These are phyloP conservation scores for Fusarium longipes DNA, from an alignment of 2,329 filamentous ascomycete species.

Conservation along the genomic window DNA sequence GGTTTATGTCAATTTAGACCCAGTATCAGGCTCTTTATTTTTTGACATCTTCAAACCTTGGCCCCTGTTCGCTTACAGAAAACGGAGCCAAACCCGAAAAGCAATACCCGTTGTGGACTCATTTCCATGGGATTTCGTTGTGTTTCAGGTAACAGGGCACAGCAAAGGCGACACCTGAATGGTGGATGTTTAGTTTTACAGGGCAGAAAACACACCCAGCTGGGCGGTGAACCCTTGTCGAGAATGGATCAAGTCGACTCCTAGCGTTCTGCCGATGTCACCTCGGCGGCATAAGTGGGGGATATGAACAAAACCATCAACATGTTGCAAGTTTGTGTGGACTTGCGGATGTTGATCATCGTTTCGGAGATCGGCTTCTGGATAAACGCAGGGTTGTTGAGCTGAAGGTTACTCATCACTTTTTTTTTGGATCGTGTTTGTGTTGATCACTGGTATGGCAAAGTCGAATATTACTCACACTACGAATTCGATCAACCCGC, in stretches of 20 bases:
- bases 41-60: too few species aligned
- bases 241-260: not conserved
- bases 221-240: not conserved
- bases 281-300: not conserved
- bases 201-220: not conserved
- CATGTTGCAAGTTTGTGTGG: not conserved
- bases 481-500: not conserved
- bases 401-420: not conserved
- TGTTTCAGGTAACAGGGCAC: conserved; percentile 3
- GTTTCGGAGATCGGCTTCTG: not conserved
- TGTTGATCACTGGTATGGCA: not conserved
- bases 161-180: not conserved
- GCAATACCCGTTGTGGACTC: not conserved
- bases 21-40: too few species aligned
- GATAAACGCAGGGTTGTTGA: not conserved
- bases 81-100: not conserved
- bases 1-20: too few species aligned
- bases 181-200: conserved; percentile 1
- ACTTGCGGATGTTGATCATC: not conserved
- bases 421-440: not conserved
- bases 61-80: not conserved
- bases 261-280: not conserved
- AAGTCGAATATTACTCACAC: not conserved
- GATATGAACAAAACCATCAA: not conserved
- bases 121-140: not conserved